Evolutionary conservation across 208 protist genomes (phyloP).

Genomic region (Crithidia brevicula): DNA sequence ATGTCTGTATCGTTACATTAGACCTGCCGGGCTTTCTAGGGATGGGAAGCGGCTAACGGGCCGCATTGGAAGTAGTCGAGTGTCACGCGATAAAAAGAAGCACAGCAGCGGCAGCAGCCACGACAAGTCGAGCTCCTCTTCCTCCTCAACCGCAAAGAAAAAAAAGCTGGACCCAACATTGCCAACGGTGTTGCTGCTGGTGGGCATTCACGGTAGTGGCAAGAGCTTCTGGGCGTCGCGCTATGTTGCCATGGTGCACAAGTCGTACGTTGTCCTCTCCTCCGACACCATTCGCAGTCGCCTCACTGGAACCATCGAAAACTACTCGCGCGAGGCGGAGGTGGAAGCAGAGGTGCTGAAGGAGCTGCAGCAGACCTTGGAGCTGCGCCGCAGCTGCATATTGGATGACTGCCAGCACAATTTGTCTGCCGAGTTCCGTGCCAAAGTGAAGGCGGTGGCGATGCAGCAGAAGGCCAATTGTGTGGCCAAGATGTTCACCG

Average conservation of each 20-base stretch:
- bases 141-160: slow-evolving; percentile 20
- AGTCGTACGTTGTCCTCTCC: slow-evolving; percentile 59
- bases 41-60: slow-evolving; percentile 15
- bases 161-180: slow-evolving; percentile 42
- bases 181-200: slow-evolving; percentile 64
- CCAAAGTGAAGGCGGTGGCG: slow-evolving; percentile 41
- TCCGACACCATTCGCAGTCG: slow-evolving; percentile 48
- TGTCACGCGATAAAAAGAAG: slow-evolving; percentile 21
- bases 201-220: slow-evolving; percentile 81
- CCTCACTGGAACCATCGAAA: slow-evolving; percentile 51
- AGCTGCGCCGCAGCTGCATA: slow-evolving; percentile 61
- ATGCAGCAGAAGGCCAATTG: slow-evolving; percentile 47
- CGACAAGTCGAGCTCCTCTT: slow-evolving; percentile 15
- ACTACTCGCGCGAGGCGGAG: slow-evolving; percentile 61
- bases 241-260: slow-evolving; percentile 66
- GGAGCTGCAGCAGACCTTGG: slow-evolving; percentile 45
- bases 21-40: not conserved
- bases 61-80: slow-evolving; percentile 13
- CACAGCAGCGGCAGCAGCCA: slow-evolving; percentile 18
- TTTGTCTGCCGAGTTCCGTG: slow-evolving; percentile 50
- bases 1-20: slow-evolving; percentile 14
- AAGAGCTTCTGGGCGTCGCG: slow-evolving; percentile 81
- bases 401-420: slow-evolving; percentile 75
- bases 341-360: slow-evolving; percentile 60
- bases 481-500: slow-evolving; percentile 61